Evolutionary conservation across 345 rosid genomes (phyloP), one percentile per base, ranked within the genome.

Genomic region (Eutrema japonicum): DNA sequence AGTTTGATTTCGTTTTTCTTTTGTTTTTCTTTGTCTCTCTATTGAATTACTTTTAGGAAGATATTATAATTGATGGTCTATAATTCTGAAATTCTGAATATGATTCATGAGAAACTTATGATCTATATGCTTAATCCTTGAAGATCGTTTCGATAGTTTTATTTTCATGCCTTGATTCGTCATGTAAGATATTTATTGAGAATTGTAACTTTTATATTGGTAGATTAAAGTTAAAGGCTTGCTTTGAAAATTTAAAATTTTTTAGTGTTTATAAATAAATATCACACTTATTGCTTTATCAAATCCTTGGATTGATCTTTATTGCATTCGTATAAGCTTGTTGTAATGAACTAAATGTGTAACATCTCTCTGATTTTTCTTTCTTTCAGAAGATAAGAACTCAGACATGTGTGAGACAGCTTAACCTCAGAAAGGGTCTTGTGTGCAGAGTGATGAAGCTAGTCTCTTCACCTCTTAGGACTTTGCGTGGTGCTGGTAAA

Each of bases 401-500:
- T 49, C 77, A 65, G 82, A 65, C 85, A 43, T 83, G 96, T 67
- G 80, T 79, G 73, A 88, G 95, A 70, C 96, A 92, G 77, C 84
- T 94, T 76, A 85, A 89, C 83, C 50, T 94, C 57, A 81, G 97
- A 81, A 92, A 89, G 77, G 90, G 97, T 76, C 74, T 94, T 37
- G 72, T 89, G 42, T 85, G 83, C 77, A 90, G 93, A 59, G 77
- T 91, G 32, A 82, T 89, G 85, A 85, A 82, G 64, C 40, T 88
- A 38, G 38, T 86, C 54, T 89, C 93, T 51, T 69, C 78, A 7
- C 97, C 98, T 52, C 85, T 89, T 66, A 85, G 89, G 76, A 89
- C 96, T 55, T 48, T 93, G 83, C 90, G 90, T 60, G 88, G 90
- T 57, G 98, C 98, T 46, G 79, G 97, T 80, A 84, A 89, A 61